A percentile compares a stretch with the other conserved stretches of the same genome.
phyloP scores from a whole-genome alignment of 306 rosid genomes.

The Pyrus bretschneideri region DNA sequence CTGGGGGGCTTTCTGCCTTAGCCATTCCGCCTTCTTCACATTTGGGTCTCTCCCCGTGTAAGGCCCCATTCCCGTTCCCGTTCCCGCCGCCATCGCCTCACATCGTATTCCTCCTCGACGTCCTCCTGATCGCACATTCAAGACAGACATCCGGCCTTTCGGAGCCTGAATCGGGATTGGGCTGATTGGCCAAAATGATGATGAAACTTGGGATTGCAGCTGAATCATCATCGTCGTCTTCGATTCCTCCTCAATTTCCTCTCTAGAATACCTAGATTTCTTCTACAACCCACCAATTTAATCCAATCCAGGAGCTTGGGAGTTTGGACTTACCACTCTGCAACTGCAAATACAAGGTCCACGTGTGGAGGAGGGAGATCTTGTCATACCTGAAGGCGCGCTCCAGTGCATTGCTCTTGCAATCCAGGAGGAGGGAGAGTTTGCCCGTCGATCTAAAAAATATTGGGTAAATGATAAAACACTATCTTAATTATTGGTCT shows the following conservation, averaged over 20 bases:
- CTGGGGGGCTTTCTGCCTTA: constrained; percentile 83
- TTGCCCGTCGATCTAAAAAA: too few relatives aligned
- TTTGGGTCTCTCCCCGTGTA: constrained; percentile 76
- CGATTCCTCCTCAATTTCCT: neutral
- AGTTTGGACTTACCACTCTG: neutral
- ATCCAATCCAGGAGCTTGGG: neutral
- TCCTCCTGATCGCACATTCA: neutral
- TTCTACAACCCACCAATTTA: neutral
- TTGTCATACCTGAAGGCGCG: neutral
- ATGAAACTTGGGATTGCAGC: neutral
- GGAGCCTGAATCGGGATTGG: neutral
- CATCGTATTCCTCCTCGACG: neutral
- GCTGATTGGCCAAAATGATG: neutral
- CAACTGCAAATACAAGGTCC: neutral
- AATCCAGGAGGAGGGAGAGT: too few relatives aligned
- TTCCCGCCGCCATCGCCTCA: neutral
- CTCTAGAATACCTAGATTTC: neutral
- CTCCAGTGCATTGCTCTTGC: neutral
- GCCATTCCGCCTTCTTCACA: constrained; percentile 74
- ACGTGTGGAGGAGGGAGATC: neutral
- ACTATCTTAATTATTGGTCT: too few relatives aligned
- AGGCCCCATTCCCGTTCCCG: constrained; percentile 31
- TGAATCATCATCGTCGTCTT: neutral
- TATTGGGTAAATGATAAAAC: too few relatives aligned
- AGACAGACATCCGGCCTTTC: neutral